Base-by-base conservation (phyloP, 2,329 filamentous ascomycete genomes). In the Blastomyces emzantsi region DNA sequence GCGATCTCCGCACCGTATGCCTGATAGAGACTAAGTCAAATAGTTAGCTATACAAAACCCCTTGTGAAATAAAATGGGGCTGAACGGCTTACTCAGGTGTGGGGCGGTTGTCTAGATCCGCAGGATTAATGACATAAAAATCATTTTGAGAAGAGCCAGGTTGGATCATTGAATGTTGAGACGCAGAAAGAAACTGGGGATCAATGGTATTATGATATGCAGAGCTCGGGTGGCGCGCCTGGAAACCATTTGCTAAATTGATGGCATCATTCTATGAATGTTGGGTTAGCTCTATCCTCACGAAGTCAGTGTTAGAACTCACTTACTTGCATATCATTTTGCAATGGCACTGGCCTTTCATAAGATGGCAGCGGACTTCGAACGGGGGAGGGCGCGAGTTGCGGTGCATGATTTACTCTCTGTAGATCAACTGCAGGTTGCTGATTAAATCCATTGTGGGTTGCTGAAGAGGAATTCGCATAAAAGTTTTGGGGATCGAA, bases 201-300 rank as follows among this genome's bases (percentile, higher is more conserved):
- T 78, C 73, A 57, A 78, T 78, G 4, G 75, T 77, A 41, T 71
- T 73, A 62, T 75, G 72, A 54, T 70, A 72, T 17, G 66, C 62
- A 19, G 72, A 65, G 55, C 63, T 66, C 3, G 66, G 64, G 22
- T 68, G 64, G 30, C 66, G 63, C 15, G 70, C 67, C 15, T 69
- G 33, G 61, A 73, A 78, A 33, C 73, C 70, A 59, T 70, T 70
- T 4, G 70, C 64, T 49, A 75, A 72, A 60, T 72, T 69, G 30
- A 75, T 70, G 13, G 69, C 68, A 47, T 69, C 63, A 59, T 70
- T 66, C 70, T 73, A 62, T 1, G 11, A 8, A 52, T 7, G 49
- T 28, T 11, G 33, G 9, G 57, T 63, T 47, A 52, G 55, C 19
- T 49, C 15, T n/a, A 30, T 55, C 17, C 9, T 54, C 30, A 49